Base-by-base conservation (phyloP, 2,329 filamentous ascomycete species). In the Colletotrichum eremochloae region DNA sequence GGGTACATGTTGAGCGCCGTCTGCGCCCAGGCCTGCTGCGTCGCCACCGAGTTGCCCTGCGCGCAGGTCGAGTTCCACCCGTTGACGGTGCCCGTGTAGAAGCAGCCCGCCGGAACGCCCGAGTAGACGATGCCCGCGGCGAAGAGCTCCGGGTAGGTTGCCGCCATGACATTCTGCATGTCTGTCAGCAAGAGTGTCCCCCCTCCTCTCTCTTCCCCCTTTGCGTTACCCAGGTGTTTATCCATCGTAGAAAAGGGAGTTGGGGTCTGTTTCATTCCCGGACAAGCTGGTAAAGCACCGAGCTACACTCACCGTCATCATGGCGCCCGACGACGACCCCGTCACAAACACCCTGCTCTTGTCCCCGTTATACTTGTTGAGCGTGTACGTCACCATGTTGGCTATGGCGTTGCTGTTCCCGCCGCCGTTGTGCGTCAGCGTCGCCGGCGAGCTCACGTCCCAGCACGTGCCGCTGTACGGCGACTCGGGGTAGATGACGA, bases 311-410 rank as follows among this genome's bases (percentile, higher is more conserved):
- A 81, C 81, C 52, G 84, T 85, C 85, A 87, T 86, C 84, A 87
- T 87, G n/a, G 81, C 84, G 1, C 85, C 86, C 0, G 84, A 86
- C 5, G 80, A 84, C 0, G 78, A 79, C 2, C 89, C 89, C 0
- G 86, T 88, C 1, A 86, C 86, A 72, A 86, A 91, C 2, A 91
- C 86, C 67, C 83, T 83, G 72, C 76, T 81, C 40, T 83, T 75
- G 75, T 91, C 86, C 36, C 82, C 88, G 2, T 81, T 81, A 79
- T 90, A 90, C 76, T 83, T 83, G 11, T 77, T 74, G n/a, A 90
- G 78, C 4, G 87, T 82, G 75, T 88, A 90, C 50, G 79, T 82
- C 58, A 90, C 88, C 88, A 91, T 91, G 76, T 87, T 89, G 33
- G 85, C 86, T 68, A 91, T 88, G 0, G 84, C 83, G 53, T 86